Conservation (phyloP, 371 early-diverging fungal species). For the Blyttiomyces sp. region DNA sequence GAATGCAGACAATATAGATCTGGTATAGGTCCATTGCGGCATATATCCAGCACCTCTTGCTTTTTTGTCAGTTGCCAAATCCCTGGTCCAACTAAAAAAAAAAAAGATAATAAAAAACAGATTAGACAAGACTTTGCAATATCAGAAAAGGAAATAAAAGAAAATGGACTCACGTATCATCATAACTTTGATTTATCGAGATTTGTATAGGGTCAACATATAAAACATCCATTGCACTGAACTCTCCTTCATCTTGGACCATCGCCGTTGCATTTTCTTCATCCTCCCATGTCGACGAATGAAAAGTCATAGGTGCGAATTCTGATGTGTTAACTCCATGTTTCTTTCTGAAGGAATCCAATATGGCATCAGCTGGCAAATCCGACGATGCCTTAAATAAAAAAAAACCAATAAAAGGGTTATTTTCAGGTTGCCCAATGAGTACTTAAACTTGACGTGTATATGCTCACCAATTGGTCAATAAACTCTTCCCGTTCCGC, state of each 20-base stretch:
- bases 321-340: background rate
- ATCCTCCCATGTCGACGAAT: conserved; percentile 1
- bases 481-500: conserved; percentile 33
- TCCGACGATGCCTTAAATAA: conserved; percentile 12
- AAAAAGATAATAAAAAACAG: background rate
- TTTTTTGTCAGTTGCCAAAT: conserved; percentile 1
- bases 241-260: conserved; percentile 13
- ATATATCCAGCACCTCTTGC: conserved; percentile 15
- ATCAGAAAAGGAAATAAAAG: no score
- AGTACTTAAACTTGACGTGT: background rate
- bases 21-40: conserved; percentile 14
- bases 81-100: conserved; percentile 10
- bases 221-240: conserved; percentile 33
- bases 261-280: background rate
- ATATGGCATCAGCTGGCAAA: conserved; percentile 12
- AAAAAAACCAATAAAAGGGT: background rate
- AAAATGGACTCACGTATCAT: conserved; percentile 26
- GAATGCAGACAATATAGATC: conserved; percentile 18
- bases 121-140: background rate
- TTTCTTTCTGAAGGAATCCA: conserved; percentile 16
- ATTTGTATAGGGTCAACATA: conserved; percentile 20
- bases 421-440: background rate
- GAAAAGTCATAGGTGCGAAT: background rate
- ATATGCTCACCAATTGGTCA: conserved; percentile 26
- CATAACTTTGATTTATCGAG: conserved; percentile 15